Base-by-base conservation (phyloP, 2,329 filamentous ascomycete genomes). In the Cercospora janseana region DNA sequence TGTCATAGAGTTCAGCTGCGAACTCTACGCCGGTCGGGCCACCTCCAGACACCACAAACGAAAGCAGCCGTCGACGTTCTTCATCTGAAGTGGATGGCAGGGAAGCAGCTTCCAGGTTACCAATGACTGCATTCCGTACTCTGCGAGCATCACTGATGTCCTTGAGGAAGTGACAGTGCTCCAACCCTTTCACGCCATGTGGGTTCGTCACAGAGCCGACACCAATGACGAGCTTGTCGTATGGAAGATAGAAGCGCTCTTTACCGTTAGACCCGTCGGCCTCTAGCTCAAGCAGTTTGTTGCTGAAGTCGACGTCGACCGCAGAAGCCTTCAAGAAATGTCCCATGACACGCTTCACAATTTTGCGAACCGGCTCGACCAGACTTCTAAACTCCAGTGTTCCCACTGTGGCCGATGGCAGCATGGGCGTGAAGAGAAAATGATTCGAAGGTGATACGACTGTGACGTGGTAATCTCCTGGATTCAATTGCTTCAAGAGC, bases 1-100 rank as follows among this genome's bases (percentile, higher is more conserved):
- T 84, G 69, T 98, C 93, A 68, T 87, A 97, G 5, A 98, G 79
- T 68, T 98, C 93, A 4, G 93, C 93, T 1, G 94, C 94, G 63
- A 98, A 98, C 68, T 98, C 93, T 27, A 98, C 93, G 54, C 93
- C 93, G 0, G 93, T 98, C 3, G 93, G 93, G 0, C 93, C 93
- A 62, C 93, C 93, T 46, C 93, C 93, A 65, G 88, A 92, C 50
- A 98, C 75, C n/a, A 96, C 93, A 64, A 98, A 98, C 0, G 93
- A 97, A 4, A 98, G 78, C 12, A 98, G 75, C 29, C 92, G 82
- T 65, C 79, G 85, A 56, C 93, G 83, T 71, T 98, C 93, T 34
- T 90, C 85, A 62, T 98, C 92, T 0, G 81, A 74, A 0, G 91
- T 97, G 0, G 91, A 96, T 0, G 94, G 94, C n/a, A 98, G 74